These are phyloP conservation scores for Chaetoceros tenuissimus DNA, from an alignment of 108 stramenopile genomes.

Conservation along the genomic window DNA sequence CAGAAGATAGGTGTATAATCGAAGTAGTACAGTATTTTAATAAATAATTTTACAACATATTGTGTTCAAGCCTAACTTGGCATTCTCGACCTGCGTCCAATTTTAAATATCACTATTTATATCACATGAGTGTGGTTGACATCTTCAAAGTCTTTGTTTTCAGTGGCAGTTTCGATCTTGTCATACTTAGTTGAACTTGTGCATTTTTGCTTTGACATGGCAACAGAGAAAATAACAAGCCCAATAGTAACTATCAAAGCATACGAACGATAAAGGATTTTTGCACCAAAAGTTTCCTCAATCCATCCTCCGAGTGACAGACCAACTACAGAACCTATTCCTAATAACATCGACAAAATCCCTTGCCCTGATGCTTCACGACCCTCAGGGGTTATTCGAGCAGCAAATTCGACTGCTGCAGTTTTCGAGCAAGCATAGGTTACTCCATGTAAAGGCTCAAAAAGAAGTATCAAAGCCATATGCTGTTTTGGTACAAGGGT, in stretches of 20 bases:
- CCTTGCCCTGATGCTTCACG: constrained; percentile 49
- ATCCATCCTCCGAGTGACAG: constrained; percentile 32
- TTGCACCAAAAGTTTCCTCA: constrained; percentile 23
- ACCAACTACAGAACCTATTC: constrained; percentile 39
- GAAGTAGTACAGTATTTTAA: too few species aligned
- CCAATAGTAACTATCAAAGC: not conserved
- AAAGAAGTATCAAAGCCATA: constrained; percentile 27
- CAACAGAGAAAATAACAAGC: not conserved
- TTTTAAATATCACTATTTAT: too few species aligned
- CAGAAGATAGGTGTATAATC: too few species aligned
- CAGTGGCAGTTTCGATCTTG: too few species aligned
- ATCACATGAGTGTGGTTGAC: too few species aligned
- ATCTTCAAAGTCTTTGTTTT: too few species aligned
- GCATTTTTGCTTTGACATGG: too few species aligned
- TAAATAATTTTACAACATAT: too few species aligned
- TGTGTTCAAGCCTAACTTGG: too few species aligned
- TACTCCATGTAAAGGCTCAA: constrained; percentile 59
- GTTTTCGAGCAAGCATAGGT: constrained; percentile 45
- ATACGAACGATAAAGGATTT: constrained; percentile 27
- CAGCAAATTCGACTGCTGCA: constrained; percentile 35
- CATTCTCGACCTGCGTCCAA: too few species aligned
- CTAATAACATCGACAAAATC: constrained; percentile 28
- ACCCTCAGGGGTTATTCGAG: constrained; percentile 22
- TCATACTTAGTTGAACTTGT: too few species aligned
- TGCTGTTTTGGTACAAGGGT: constrained; percentile 35